These are phyloP conservation scores for Rosa rugosa DNA, from an alignment of 306 rosid species.

Conservation along the genomic window DNA sequence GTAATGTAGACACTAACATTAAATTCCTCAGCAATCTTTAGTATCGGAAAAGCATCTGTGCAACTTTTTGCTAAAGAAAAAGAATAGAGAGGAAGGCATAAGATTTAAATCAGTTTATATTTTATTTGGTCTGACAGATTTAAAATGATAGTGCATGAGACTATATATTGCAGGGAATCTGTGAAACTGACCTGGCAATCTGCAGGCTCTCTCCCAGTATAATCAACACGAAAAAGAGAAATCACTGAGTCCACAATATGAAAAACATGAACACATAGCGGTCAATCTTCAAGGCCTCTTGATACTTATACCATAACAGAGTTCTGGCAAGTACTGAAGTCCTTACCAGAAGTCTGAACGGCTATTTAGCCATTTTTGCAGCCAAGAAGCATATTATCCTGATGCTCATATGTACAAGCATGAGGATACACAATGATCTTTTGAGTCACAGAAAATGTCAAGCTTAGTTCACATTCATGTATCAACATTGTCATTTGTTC, in stretches of 20 bases:
- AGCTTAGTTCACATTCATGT: conserved; percentile 23
- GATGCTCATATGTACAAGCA: conserved; percentile 97
- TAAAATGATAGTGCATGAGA: no score
- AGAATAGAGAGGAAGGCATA: no score
- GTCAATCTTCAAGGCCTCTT: conserved; percentile 12
- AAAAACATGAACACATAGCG: conserved; percentile 15
- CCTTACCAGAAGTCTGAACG: conserved; percentile 93
- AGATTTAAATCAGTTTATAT: no score
- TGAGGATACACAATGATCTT: conserved; percentile 87
- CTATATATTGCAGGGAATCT: neutral
- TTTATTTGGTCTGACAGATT: no score
- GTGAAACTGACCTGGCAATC: conserved; percentile 77
- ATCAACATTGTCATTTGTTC: neutral
- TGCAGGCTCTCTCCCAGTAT: conserved; percentile 91
- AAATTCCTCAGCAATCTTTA: conserved; percentile 88
- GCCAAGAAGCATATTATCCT: conserved; percentile 87
- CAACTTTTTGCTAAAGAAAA: conserved; percentile 55
- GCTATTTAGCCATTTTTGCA: conserved; percentile 96
- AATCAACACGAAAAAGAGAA: conserved; percentile 90
- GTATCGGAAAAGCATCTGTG: conserved; percentile 93
- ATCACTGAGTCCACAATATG: conserved; percentile 90
- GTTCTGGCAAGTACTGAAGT: neutral
- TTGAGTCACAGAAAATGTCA: conserved; percentile 26
- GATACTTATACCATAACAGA: conserved; percentile 11
- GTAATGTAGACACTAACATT: conserved; percentile 93